Base-by-base conservation (phyloP, 2,329 filamentous ascomycete genomes). In the Hypomyces rosellus region DNA sequence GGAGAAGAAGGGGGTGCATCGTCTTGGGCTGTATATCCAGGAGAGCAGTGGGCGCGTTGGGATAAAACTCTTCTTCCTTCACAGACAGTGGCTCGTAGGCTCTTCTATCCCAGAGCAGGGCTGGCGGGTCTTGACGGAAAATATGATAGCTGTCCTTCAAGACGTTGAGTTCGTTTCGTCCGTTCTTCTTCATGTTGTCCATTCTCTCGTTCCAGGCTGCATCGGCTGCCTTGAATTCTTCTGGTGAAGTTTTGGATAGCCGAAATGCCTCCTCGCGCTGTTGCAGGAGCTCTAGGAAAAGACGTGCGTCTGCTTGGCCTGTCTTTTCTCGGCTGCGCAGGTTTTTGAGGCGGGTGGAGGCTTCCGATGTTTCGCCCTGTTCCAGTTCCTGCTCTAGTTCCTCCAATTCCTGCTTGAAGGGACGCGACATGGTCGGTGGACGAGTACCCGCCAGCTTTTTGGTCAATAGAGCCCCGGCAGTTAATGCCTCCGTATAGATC, bases 41-140 rank as follows among this genome's bases (percentile, higher is more conserved):
- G 3, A 92, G 77, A 11, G 72, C 68, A 49, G 81, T 71, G 6
- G 74, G 69, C 8, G 74, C 66, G 20, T 76, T 71, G 1, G 88
- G 89, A 63, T 76, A 88, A 59, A 89, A 85, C 56, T 95, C 90
- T 1, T 76, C 61, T 0, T 66, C 46, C 4, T 71, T 53, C 3
- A 80, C 76, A 20, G 71, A 65, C 14, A 96, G 71, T 0, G 89
- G 86, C 59, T 95, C 88, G 59, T 81, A 82, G 2, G 73, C 69
- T 14, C 90, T 82, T 1, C 78, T 75, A 65, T 95, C 89, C 81
- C 84, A 91, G 22, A 74, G 59, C 3, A 92, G 65, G 1, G 75
- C 59, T 0, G 81, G 77, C 1, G 75, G 71, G 0, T 72, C 58
- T 64, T 76, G 71, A 45, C 69, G 63, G 59, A 76, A 72, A 14